phyloP scores from a whole-genome alignment of 768 basidiomycete genomes.

The Tricholoma sp. region DNA sequence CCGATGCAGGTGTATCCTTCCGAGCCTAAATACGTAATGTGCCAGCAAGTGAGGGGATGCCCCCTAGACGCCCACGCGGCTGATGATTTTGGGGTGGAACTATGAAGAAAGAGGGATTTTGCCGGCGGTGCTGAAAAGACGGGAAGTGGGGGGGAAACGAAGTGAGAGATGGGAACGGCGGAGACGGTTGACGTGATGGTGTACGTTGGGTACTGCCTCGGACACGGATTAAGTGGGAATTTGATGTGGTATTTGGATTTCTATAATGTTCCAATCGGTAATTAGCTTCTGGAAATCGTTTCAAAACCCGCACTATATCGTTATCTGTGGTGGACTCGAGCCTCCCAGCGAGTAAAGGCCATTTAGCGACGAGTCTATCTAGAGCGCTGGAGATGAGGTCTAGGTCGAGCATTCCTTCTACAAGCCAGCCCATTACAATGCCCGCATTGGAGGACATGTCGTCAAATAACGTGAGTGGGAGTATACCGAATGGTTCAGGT shows the following conservation, averaged over 20 bases:
- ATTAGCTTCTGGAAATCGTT: too few relatives aligned
- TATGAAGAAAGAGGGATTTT: conserved; percentile 30
- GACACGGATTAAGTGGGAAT: conserved; percentile 32
- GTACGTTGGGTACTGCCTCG: conserved; percentile 29
- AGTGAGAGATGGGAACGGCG: conserved; percentile 30
- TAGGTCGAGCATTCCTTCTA: conserved; percentile 33
- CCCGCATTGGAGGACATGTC: conserved; percentile 31
- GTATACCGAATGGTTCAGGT: background rate
- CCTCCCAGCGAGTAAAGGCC: conserved; percentile 28
- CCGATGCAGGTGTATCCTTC: conserved; percentile 35
- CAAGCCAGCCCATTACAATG: conserved; percentile 40
- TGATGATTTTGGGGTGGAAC: conserved; percentile 33
- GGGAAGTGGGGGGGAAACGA: conserved; percentile 28
- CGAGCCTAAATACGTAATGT: conserved; percentile 35
- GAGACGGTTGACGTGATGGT: conserved; percentile 32
- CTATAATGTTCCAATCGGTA: conserved; percentile 13
- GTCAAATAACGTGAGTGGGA: conserved; percentile 34
- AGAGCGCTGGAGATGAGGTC: conserved; percentile 26
- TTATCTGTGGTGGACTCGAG: conserved; percentile 9
- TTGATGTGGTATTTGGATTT: conserved; percentile 30
- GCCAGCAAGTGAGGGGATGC: conserved; percentile 39
- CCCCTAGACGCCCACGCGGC: conserved; percentile 26
- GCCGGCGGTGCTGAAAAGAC: conserved; percentile 30
- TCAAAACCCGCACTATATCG: too few relatives aligned
- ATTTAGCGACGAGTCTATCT: conserved; percentile 26